A percentile compares a stretch with the other conserved stretches of the same genome.
Conservation (phyloP, 2,329 filamentous ascomycete species). For the Aspergillus sojae region DNA sequence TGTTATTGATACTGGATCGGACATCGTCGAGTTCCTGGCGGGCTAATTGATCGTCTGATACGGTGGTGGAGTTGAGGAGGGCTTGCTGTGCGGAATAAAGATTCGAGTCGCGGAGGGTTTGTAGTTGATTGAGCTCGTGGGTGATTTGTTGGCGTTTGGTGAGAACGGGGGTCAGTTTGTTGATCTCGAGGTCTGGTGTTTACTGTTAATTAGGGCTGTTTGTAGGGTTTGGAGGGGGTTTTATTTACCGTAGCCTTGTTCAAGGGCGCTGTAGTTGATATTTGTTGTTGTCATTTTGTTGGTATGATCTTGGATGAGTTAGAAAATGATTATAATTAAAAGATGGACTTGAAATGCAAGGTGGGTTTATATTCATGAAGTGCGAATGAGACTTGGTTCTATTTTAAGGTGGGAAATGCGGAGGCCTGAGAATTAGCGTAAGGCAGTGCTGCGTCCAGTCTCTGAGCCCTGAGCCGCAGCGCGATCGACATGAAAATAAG, state of each 20-base stretch:
- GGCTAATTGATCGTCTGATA: constrained; percentile 12
- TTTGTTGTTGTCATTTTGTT: neutral
- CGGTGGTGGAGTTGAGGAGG: constrained; percentile 13
- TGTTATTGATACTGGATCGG: neutral
- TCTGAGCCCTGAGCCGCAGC: neutral
- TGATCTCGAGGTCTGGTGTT: neutral
- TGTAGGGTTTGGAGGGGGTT: neutral
- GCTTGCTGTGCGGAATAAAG: constrained; percentile 17
- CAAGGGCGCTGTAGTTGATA: neutral
- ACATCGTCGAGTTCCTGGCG: constrained; percentile 3
- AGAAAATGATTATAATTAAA: too few species aligned
- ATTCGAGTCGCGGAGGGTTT: neutral
- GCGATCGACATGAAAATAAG: neutral
- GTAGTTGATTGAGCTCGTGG: neutral
- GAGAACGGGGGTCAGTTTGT: neutral
- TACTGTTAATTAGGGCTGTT: neutral
- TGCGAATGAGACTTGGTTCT: neutral
- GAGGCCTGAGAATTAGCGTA: neutral
- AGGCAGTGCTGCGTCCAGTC: neutral
- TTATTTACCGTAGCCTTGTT: neutral
- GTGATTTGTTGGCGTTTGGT: constrained; percentile 6
- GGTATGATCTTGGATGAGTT: too few species aligned
- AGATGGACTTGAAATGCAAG: too few species aligned
- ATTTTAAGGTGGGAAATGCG: neutral
- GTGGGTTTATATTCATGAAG: neutral